Conservation (phyloP, 139 green algal species). For the Chlorella ohadii region DNA sequence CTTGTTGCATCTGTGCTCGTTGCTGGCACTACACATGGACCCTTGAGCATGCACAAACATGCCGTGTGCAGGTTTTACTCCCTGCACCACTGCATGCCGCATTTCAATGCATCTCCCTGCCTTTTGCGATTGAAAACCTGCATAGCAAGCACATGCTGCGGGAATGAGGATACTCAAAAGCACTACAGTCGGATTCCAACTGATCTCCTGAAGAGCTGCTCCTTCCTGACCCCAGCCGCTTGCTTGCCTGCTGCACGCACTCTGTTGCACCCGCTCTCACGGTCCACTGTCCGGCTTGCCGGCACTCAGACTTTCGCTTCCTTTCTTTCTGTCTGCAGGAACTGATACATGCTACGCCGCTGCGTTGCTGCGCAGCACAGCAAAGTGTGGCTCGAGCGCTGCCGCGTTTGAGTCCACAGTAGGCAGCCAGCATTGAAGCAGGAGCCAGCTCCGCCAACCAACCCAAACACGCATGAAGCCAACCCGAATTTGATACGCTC, state of each 20-base stretch:
- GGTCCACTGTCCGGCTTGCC: neutral
- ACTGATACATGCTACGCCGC: too few species aligned
- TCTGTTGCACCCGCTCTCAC: neutral
- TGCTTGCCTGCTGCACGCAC: neutral
- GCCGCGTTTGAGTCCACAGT: too few species aligned
- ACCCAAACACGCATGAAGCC: too few species aligned
- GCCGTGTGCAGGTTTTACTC: too few species aligned
- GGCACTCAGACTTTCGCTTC: neutral
- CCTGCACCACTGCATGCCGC: neutral
- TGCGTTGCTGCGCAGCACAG: too few species aligned
- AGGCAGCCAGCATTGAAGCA: too few species aligned
- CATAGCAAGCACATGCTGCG: neutral
- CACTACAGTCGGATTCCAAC: conserved; percentile 26
- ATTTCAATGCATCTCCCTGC: neutral
- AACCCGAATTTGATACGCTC: too few species aligned
- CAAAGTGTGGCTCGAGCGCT: too few species aligned
- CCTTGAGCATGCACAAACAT: too few species aligned
- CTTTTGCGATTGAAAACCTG: neutral
- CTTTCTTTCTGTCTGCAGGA: neutral
- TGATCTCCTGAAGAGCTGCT: conserved; percentile 15
- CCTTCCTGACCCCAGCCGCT: conserved; percentile 4
- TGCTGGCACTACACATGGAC: too few species aligned
- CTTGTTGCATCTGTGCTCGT: too few species aligned
- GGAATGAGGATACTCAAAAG: conserved; percentile 6
- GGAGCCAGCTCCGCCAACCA: too few species aligned